Base-by-base conservation (phyloP, 495 filamentous ascomycete species). In the Xylaria nigripes region DNA sequence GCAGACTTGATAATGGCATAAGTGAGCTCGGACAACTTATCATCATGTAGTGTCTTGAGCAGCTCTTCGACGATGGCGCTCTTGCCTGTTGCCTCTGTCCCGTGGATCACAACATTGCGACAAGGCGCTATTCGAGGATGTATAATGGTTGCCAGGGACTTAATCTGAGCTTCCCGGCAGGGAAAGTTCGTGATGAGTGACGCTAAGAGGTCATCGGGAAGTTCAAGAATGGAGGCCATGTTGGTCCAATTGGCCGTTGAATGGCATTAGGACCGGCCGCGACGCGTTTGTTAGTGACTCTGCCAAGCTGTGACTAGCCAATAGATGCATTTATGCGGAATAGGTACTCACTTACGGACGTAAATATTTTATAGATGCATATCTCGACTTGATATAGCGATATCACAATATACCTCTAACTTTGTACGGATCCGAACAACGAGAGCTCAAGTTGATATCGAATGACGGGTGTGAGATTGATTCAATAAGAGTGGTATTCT, bases 51-150 rank as follows among this genome's bases (percentile, higher is more conserved):
- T 6, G 47, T 48, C 18, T 61, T 51, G 2, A 96, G 79, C 16
- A 93, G 72, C 8, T 76, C 72, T 40, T 73, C 72, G 21, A 86
- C 71, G 45, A 95, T 80, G 47, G 80, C 77, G 23, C 80, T 87
- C 71, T 96, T 97, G 56, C 93, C 94, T 0, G 92, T 96, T n/a
- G 90, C 84, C 57, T 89, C 83, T n/a, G 89, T 81, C 18, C 93
- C 93, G 61, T 97, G 81, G 43, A 93, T 68, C 6, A 95, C 82
- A 2, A 97, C 59, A 40, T 83, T 86, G 6, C 63, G 72, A 54
- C 72, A 74, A 24, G 73, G 70, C 6, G 75, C 74, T 16, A 73
- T 72, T 24, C 61, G 51, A 10, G 75, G 74, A 62, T 77, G 58
- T 29, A 89, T 66, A 6, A 89, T 72, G 32, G 76, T 77, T n/a